Base-by-base conservation (phyloP, 805 yeast genomes). In the Candida suzukii region DNA sequence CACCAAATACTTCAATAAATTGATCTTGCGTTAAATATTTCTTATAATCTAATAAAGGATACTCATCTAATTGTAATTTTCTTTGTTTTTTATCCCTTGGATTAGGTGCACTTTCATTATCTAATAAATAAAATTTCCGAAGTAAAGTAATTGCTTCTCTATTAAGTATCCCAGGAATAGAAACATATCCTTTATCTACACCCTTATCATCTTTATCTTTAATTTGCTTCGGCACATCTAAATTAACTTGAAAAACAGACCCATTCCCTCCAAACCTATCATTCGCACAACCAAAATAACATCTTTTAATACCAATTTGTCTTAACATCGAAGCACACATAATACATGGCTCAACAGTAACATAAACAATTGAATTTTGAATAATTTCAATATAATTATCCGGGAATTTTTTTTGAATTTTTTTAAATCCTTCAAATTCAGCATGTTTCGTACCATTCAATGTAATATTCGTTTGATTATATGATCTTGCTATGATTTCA, bases 251-350 rank as follows among this genome's bases (percentile, higher is more conserved):
- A 24, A 88, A 60, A 2, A 91, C 93, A 0, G 95, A 81, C 0
- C 98, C 98, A 58, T 90, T 90, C 0, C 99, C 98, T 0, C 99
- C 99, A 64, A 93, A 93, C 36, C 98, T 64, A 47, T 91, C 98
- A 58, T 93, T 93, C 0, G 88, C 93, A 54, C 96, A 90, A 0
- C 99, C 98, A 54, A 87, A 93, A 36, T 80, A 79, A 1, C 91
- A 96, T 32, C 68, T 67, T 25, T 76, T 62, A 11, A 93, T 77
- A 2, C 83, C 82, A 36, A 90, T 58, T 51, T 93, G 99, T 44
- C 90, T 72, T 32, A 93, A 63, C 2, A 95, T 88, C 32, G 93
- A 79, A 0, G 96, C 98, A 66, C 99, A 93, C 99, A 93, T 93
- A 8, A 93, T 83, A 57, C 99, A 93, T 0, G 99, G 99, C 61